phyloP scores from a whole-genome alignment of 352 stramenopile species.

The Phytophthora crassamura region DNA sequence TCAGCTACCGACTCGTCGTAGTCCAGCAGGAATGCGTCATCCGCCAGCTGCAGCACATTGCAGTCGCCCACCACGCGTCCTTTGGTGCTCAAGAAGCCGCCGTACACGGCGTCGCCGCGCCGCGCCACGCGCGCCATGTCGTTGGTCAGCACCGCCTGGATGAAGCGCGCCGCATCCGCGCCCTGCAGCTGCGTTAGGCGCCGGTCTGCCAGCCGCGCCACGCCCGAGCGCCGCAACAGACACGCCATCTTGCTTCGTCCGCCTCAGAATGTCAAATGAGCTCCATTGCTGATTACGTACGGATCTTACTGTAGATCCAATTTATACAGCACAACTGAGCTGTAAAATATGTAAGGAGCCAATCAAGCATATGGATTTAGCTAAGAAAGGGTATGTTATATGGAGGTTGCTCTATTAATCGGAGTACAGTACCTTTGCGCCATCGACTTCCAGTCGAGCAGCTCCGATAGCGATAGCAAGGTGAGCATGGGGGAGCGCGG shows the following conservation, averaged over 20 bases:
- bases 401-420: no score
- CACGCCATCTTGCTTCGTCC: slow-evolving; percentile 18
- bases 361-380: no score
- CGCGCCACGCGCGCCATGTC: slow-evolving; percentile 72
- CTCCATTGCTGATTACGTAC: slow-evolving; percentile 16
- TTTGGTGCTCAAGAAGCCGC: slow-evolving; percentile 82
- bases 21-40: slow-evolving; percentile 77
- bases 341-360: no score
- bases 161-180: slow-evolving; percentile 69
- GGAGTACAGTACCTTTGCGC: no score
- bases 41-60: slow-evolving; percentile 72
- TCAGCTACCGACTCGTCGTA: slow-evolving; percentile 69
- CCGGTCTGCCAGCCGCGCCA: slow-evolving; percentile 60
- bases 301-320: no score
- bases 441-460: slow-evolving; percentile 11
- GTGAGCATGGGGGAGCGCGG: slow-evolving; percentile 80
- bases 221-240: slow-evolving; percentile 45
- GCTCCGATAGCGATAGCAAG: not conserved
- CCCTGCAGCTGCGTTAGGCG: slow-evolving; percentile 77
- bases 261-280: slow-evolving; percentile 28
- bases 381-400: no score
- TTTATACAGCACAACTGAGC: no score
- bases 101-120: slow-evolving; percentile 73
- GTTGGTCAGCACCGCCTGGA: slow-evolving; percentile 87
- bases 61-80: slow-evolving; percentile 80